Percentiles rank a stretch among this genome's conserved stretches.
Evolutionary conservation across 768 basidiomycete species (phyloP).

Genomic region (Hysterangium stoloniferum): DNA sequence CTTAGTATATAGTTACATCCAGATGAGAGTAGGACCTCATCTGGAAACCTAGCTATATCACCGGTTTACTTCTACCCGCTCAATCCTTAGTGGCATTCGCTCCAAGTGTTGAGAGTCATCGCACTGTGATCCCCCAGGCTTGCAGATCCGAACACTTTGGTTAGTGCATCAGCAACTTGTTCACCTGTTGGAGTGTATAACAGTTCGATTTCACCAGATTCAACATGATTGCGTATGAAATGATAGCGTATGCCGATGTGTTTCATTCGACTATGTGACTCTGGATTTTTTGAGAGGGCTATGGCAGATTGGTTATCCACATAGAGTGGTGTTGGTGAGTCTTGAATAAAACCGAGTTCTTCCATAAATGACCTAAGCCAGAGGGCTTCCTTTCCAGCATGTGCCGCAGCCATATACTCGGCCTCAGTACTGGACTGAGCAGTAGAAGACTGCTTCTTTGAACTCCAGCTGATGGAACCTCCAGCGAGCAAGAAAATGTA

Average conservation of each 20-base stretch:
- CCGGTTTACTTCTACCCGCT: too few relatives aligned
- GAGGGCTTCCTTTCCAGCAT: slow-evolving; percentile 14
- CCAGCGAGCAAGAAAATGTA: slow-evolving; percentile 18
- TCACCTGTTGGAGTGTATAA: slow-evolving; percentile 6
- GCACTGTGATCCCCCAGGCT: too few relatives aligned
- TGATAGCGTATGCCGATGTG: slow-evolving; percentile 18
- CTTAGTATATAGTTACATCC: too few relatives aligned
- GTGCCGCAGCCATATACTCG: slow-evolving; percentile 26
- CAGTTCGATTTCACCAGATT: slow-evolving; percentile 10
- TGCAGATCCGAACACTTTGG: too few relatives aligned
- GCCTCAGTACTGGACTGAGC: slow-evolving; percentile 29
- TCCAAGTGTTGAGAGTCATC: too few relatives aligned
- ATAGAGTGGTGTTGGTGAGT: slow-evolving; percentile 13
- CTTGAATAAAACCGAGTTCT: slow-evolving; percentile 20
- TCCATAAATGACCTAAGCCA: slow-evolving; percentile 12
- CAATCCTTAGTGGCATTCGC: too few relatives aligned
- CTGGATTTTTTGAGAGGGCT: slow-evolving; percentile 20
- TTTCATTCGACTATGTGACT: not conserved
- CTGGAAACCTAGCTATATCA: too few relatives aligned
- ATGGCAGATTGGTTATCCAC: slow-evolving; percentile 27
- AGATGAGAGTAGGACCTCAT: too few relatives aligned
- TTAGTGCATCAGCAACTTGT: too few relatives aligned
- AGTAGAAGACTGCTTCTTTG: slow-evolving; percentile 25
- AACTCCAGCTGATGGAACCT: slow-evolving; percentile 25
- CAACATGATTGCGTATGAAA: slow-evolving; percentile 18